Base-by-base conservation (phyloP, 2,329 filamentous ascomycete genomes). In the Fusarium sp. region DNA sequence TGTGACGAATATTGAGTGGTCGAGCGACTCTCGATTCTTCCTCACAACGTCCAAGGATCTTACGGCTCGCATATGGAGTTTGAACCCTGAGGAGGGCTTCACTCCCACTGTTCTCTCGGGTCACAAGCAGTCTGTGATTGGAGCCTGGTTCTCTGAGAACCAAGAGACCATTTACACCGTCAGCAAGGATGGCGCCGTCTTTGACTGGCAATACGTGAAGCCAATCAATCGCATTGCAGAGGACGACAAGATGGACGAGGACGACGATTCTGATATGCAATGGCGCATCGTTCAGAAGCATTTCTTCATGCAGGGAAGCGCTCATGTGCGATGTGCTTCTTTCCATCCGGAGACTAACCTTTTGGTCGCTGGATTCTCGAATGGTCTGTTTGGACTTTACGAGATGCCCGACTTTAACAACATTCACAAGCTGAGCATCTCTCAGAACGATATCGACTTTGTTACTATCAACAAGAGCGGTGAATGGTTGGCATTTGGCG, bases 141-240 rank as follows among this genome's bases (percentile, higher is more conserved):
- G 93, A n/a, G 95, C 95, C n/a, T 99, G 95, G 92, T 99, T 99
- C 81, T 97, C 95, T 1, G 92, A 93, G 71, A 92, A 97, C 77
- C 97, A 99, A 81, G 97, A 99, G 84, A 94, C 91, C 58, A 97
- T 99, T 64, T 99, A 97, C 82, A 98, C 97, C 0, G 91, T 98
- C 74, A 98, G 96, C 84, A 97, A 97, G 82, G 97, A 99, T 82
- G 97, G 97, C n/a, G 95, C 97, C 4, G 89, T 98, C 1, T 98
- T 98, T 79, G 90, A 94, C 74, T 99, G 97, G 97, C 92, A 94
- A 80, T 99, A 97, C 83, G 89, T 91, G 81, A 91, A 79, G 86
- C 90, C 80, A 84, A 90, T 84, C 82, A 87, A 80, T 82, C 88
- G 65, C 7, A 86, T 87, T 43, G 87, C 88, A 29, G 87, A 90